These are phyloP conservation scores for Colletotrichum liaoningense DNA, from an alignment of 2,329 filamentous ascomycete species.

Conservation along the genomic window DNA sequence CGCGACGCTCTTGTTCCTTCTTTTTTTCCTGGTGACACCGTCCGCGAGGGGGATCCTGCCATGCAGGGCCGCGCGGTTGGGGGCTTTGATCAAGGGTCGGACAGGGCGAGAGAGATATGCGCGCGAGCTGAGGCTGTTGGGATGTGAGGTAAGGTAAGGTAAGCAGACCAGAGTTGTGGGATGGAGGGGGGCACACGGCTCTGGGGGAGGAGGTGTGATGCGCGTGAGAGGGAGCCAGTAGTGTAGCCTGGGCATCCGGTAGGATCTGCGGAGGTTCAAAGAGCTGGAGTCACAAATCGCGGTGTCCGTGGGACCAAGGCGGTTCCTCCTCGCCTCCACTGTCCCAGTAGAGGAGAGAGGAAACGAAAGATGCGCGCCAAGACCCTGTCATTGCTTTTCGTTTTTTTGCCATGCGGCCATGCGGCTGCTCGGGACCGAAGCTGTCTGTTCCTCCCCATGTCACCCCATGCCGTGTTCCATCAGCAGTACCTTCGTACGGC, in stretches of 20 bases:
- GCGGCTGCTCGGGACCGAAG: slow-evolving; percentile 32
- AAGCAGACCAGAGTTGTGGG: not conserved
- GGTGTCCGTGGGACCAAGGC: slow-evolving; percentile 18
- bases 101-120: not conserved
- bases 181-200: not conserved
- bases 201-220: not conserved
- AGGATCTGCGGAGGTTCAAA: slow-evolving; percentile 24
- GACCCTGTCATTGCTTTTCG: slow-evolving; percentile 31
- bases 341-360: not conserved
- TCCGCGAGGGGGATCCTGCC: not conserved
- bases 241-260: slow-evolving; percentile 11
- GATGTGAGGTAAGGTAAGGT: not conserved
- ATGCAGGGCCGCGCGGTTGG: slow-evolving; percentile 30
- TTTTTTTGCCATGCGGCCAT: not conserved
- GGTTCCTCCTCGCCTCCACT: not conserved
- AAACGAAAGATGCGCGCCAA: not conserved
- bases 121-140: not conserved
- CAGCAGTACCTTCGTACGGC: not conserved
- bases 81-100: not conserved
- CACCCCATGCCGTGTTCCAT: not conserved
- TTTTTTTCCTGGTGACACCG: slow-evolving; percentile 10
- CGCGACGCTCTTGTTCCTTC: not conserved
- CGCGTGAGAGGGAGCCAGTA: not conserved
- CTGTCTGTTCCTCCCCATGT: not conserved
- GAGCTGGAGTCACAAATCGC: slow-evolving; percentile 12